Evolutionary conservation across 805 yeast genomes (phyloP).

Genomic region (Metschnikowia matae): DNA sequence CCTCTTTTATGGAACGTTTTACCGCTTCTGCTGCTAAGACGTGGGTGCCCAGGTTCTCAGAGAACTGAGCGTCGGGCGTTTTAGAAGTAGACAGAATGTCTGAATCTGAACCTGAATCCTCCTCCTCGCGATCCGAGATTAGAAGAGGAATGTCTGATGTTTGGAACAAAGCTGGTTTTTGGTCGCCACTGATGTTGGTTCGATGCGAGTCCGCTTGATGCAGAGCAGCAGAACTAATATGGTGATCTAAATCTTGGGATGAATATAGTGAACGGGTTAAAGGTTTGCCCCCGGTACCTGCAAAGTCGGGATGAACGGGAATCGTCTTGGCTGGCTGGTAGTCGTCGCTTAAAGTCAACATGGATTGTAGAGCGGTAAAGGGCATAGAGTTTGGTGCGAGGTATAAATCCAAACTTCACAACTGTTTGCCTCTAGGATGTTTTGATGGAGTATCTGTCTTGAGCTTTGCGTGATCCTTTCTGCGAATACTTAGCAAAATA

Average conservation of each 20-base stretch:
- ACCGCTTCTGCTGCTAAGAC: constrained; percentile 20
- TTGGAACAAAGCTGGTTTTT: background rate
- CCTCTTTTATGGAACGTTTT: constrained; percentile 20
- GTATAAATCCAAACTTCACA: background rate
- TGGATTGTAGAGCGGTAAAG: constrained; percentile 2
- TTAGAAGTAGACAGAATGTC: constrained; percentile 19
- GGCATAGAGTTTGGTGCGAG: background rate
- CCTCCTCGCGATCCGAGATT: constrained; percentile 30
- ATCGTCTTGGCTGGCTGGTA: constrained; percentile 7
- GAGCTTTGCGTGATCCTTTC: constrained; percentile 7
- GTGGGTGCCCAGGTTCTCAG: constrained; percentile 1
- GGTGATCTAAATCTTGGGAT: background rate
- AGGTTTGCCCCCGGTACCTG: background rate
- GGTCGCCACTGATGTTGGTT: background rate
- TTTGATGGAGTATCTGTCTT: background rate
- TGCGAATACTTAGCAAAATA: constrained; percentile 4
- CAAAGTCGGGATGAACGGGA: constrained; percentile 5
- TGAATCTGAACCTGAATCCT: constrained; percentile 23
- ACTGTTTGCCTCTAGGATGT: background rate
- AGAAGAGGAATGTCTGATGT: constrained; percentile 28
- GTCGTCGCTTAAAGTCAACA: constrained; percentile 13
- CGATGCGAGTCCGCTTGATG: background rate
- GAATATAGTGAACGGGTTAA: background rate
- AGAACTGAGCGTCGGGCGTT: background rate
- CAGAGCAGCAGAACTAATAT: background rate